phyloP scores from a whole-genome alignment of 116 monocot genomes.

The Dioscorea cayenensis region DNA sequence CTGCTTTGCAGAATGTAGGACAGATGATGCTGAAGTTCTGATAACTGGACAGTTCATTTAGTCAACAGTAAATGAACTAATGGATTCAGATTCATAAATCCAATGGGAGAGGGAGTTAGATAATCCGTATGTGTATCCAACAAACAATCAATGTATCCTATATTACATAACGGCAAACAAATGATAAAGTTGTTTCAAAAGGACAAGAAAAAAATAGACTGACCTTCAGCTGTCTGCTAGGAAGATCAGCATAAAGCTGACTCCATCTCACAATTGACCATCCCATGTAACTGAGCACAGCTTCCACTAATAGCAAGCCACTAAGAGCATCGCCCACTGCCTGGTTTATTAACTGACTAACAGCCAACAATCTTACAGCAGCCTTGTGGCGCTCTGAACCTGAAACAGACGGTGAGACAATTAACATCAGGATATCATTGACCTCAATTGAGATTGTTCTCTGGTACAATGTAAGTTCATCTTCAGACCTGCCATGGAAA shows the following conservation, averaged over 20 bases:
- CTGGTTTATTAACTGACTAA: constrained; percentile 78
- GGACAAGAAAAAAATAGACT: background rate
- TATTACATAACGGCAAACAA: too few relatives aligned
- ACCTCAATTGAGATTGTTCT: background rate
- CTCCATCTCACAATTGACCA: constrained; percentile 80
- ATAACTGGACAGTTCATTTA: background rate
- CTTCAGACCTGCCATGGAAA: constrained; percentile 37
- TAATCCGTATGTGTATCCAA: background rate
- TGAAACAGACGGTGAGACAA: constrained; percentile 5
- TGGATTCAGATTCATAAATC: background rate
- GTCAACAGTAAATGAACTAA: background rate
- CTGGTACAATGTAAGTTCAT: background rate
- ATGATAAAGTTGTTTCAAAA: background rate
- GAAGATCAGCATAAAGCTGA: constrained; percentile 77
- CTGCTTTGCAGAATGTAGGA: too few relatives aligned
- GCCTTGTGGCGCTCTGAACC: constrained; percentile 62
- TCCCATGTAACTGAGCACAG: constrained; percentile 59
- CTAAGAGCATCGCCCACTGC: constrained; percentile 94
- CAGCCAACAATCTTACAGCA: constrained; percentile 64
- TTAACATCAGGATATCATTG: background rate
- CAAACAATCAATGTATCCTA: too few relatives aligned
- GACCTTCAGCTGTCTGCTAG: constrained; percentile 90
- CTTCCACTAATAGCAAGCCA: constrained; percentile 88
- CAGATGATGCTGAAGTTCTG: too few relatives aligned
- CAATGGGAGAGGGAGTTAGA: background rate